Evolutionary conservation across 2,329 filamentous ascomycete genomes (phyloP), one percentile per base, ranked within the genome.

Genomic region (Aspergillus floridensis): DNA sequence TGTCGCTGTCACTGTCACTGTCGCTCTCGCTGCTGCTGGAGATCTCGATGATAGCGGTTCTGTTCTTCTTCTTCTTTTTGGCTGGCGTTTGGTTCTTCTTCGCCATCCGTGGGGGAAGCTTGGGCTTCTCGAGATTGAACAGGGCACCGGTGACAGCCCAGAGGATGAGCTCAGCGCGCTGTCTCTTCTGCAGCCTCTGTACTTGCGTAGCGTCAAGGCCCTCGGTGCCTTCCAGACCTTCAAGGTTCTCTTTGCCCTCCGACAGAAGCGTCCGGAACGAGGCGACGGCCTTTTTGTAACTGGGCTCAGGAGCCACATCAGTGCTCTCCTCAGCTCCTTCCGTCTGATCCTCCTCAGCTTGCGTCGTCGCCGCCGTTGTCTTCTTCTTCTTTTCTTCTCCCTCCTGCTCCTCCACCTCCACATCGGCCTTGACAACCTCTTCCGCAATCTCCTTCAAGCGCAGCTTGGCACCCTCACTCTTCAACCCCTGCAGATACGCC

Each of bases 401-500:
- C 51, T 59, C 60, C 47, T 70, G 64, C 22, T 61, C 57, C 26
- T 54, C 58, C 11, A 56, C 65, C 50, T 67, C 77, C 7, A 82
- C 65, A 60, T 77, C 73, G 24, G 59, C 63, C 56, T 73, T 71
- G 55, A 87, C 81, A 53, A 88, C 76, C 54, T 87, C 83, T 60
- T 85, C 79, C 24, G 91, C 91, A 57, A 84, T 80, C 67, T 91
- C 82, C 44, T 82, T 81, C 62, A 96, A 77, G 57, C 91, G 70
- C 46, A 70, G 82, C 58, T 86, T 84, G 57, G 91, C 86, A 5
- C 87, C 87, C 62, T 84, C 85, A 41, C 92, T 90, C 77, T 93
- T 88, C 58, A 97, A 77, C 53, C 92, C 91, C 59, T 84, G 81
- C 64, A 97, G 85, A 77, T 97, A 98, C 54, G 86, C 82, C 71